These are phyloP conservation scores for Geranium incanum DNA, from an alignment of 441 rosid species.

Conservation along the genomic window DNA sequence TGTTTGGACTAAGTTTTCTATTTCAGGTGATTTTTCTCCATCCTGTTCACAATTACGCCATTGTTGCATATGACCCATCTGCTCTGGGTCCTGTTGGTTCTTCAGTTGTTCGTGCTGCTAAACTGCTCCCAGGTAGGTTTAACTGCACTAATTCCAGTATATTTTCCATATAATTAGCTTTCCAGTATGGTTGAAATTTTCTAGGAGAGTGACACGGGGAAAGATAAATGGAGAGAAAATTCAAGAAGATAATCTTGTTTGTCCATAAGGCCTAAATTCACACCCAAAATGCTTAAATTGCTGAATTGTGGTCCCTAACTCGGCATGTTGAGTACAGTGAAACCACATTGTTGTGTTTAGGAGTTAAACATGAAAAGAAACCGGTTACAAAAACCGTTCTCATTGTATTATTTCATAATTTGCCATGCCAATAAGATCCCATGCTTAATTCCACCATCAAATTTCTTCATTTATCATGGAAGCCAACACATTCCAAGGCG, in stretches of 20 bases:
- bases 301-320: not conserved
- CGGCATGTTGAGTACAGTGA: not conserved
- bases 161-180: not conserved
- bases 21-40: slow-evolving; percentile 92
- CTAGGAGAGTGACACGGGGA: not conserved
- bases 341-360: not conserved
- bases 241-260: not conserved
- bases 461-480: not conserved
- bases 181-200: not conserved
- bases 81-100: slow-evolving; percentile 66
- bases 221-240: not conserved
- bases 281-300: not conserved
- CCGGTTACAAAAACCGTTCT: not conserved
- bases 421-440: not conserved
- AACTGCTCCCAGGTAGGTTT: slow-evolving; percentile 75
- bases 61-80: slow-evolving; percentile 82
- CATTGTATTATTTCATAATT: not conserved
- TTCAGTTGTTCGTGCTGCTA: slow-evolving; percentile 76
- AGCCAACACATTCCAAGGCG: not conserved
- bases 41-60: slow-evolving; percentile 92
- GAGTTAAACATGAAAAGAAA: not conserved
- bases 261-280: not conserved
- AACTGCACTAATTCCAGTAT: slow-evolving; percentile 11
- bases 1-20: slow-evolving; percentile 25
- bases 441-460: not conserved